phyloP scores from a whole-genome alignment of 78 protist species.

The Guillardia theta region DNA sequence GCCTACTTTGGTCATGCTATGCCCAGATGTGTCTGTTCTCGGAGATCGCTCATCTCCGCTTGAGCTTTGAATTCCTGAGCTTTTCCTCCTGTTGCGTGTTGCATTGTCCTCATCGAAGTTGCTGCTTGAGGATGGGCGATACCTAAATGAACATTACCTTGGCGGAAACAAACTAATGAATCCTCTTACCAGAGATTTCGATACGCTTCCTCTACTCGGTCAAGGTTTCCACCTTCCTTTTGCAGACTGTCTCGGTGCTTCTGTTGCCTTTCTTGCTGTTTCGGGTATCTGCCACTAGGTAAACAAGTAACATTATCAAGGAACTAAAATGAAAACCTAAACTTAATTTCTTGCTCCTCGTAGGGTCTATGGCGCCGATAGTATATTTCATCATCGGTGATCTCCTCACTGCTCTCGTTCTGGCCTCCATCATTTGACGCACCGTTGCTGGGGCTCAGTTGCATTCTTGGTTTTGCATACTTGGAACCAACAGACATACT shows the following conservation, averaged over 20 bases:
- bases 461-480: neutral
- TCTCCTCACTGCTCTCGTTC: constrained; percentile 9
- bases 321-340: neutral
- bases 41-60: too few relatives aligned
- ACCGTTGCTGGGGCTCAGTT: neutral
- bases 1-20: too few relatives aligned
- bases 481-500: neutral
- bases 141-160: too few relatives aligned
- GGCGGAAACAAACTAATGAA: too few relatives aligned
- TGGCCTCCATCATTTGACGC: neutral
- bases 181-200: neutral
- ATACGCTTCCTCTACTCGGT: neutral
- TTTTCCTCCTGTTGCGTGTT: too few relatives aligned
- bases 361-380: neutral
- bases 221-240: neutral
- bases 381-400: neutral
- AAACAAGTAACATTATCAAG: neutral
- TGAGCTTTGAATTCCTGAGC: too few relatives aligned
- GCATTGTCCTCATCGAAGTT: too few relatives aligned
- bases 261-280: constrained; percentile 21
- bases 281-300: neutral
- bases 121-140: too few relatives aligned
- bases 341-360: constrained; percentile 11
- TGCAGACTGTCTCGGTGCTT: neutral
- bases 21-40: too few relatives aligned